Percentiles rank a stretch among this genome's conserved stretches.
phyloP scores from a whole-genome alignment of 352 stramenopile genomes.

The Globisporangium barbulae region DNA sequence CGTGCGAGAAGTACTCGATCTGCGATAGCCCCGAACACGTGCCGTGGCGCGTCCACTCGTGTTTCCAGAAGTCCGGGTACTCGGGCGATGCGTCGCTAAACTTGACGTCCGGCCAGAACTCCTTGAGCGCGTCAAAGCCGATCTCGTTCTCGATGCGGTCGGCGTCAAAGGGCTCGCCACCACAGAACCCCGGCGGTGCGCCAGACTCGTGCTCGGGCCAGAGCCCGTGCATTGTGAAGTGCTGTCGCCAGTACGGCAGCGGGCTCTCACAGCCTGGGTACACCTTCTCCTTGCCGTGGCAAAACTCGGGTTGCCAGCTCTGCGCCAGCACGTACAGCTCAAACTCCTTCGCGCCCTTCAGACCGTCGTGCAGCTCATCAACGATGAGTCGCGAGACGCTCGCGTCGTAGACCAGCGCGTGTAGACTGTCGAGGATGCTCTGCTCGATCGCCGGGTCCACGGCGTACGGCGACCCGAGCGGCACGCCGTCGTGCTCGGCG shows the following conservation, averaged over 20 bases:
- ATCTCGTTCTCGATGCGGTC: constrained; percentile 53
- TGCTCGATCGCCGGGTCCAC: constrained; percentile 4
- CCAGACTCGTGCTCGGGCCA: constrained; percentile 78
- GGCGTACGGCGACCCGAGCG: constrained; percentile 2
- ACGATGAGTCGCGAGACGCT: constrained; percentile 17
- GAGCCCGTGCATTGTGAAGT: constrained; percentile 89
- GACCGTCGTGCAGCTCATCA: neutral
- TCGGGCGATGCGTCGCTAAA: constrained; percentile 33
- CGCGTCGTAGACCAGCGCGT: constrained; percentile 34
- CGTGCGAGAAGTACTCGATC: constrained; percentile 79
- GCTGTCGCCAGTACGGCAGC: constrained; percentile 69
- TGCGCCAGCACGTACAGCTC: constrained; percentile 91
- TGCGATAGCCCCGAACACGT: constrained; percentile 89
- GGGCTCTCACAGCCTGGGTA: constrained; percentile 72
- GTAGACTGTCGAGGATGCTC: constrained; percentile 10
- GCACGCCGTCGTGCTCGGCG: neutral
- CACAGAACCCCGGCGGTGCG: constrained; percentile 75
- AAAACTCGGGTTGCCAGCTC: constrained; percentile 90
- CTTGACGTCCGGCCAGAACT: constrained; percentile 90
- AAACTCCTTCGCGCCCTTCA: constrained; percentile 26
- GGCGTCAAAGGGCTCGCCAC: constrained; percentile 67
- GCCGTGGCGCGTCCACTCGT: constrained; percentile 93
- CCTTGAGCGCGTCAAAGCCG: constrained; percentile 63
- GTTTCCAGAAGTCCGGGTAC: constrained; percentile 89
- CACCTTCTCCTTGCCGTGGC: constrained; percentile 41